Percentiles rank a stretch among this genome's conserved stretches.
phyloP scores from a whole-genome alignment of 2,329 filamentous ascomycete genomes.

The Pseudogymnoascus sp. region DNA sequence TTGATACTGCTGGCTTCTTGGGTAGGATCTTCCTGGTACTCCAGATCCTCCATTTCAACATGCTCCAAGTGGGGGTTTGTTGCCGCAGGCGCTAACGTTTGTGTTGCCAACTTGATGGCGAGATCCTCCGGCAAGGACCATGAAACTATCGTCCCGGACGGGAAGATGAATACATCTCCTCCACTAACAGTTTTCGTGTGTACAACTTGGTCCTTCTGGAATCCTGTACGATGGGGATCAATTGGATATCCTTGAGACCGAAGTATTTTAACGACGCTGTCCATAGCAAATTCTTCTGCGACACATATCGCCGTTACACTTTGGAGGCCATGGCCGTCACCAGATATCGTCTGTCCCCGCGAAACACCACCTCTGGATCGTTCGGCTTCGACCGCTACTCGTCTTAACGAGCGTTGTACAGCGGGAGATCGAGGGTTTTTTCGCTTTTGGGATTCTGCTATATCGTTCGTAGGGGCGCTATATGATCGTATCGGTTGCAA shows the following conservation, averaged over 20 bases:
- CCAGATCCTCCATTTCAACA: slow-evolving; percentile 81
- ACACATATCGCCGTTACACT: slow-evolving; percentile 53
- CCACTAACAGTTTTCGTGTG: slow-evolving; percentile 54
- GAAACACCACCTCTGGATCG: slow-evolving; percentile 38
- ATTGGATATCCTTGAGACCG: slow-evolving; percentile 52
- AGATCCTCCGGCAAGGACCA: slow-evolving; percentile 80
- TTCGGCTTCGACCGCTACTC: slow-evolving; percentile 83
- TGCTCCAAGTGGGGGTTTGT: slow-evolving; percentile 63
- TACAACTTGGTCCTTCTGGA: slow-evolving; percentile 55
- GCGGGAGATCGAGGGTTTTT: slow-evolving; percentile 43
- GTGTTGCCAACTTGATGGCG: slow-evolving; percentile 60
- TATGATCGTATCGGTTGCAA: not conserved
- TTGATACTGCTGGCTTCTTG: slow-evolving; percentile 70
- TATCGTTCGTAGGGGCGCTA: not conserved
- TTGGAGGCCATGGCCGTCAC: slow-evolving; percentile 31
- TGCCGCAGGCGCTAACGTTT: slow-evolving; percentile 67
- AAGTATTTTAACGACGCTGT: slow-evolving; percentile 49
- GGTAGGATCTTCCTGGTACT: slow-evolving; percentile 69
- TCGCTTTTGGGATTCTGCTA: slow-evolving; percentile 28
- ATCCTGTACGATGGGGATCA: slow-evolving; percentile 53
- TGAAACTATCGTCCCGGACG: slow-evolving; percentile 84
- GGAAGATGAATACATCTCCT: slow-evolving; percentile 92
- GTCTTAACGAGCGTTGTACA: slow-evolving; percentile 67
- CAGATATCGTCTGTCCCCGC: slow-evolving; percentile 16
- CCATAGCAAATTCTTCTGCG: slow-evolving; percentile 58